Percentiles rank a stretch among this genome's conserved stretches.
phyloP scores from a whole-genome alignment of 441 rosid species.

The Metrosideros polymorpha region DNA sequence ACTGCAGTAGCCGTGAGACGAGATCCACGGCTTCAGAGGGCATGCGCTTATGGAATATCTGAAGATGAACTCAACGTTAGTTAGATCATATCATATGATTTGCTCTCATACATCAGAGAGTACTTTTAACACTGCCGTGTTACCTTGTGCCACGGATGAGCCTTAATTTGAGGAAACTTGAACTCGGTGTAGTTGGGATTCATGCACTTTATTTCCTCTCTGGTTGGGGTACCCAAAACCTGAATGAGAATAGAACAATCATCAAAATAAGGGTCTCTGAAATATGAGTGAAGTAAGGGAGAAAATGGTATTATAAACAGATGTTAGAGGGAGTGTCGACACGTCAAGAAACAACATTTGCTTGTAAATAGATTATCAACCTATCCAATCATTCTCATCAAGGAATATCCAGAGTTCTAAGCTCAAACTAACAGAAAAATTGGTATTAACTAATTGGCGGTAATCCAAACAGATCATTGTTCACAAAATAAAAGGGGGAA shows the following conservation, averaged over 20 bases:
- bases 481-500: rapidly evolving
- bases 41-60: conserved; percentile 91
- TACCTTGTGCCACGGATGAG: conserved; percentile 99
- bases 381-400: background rate
- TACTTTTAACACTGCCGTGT: background rate
- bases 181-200: conserved; percentile 94
- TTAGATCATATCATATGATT: background rate
- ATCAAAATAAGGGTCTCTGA: background rate
- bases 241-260: conserved; percentile 13
- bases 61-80: conserved; percentile 1
- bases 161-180: conserved; percentile 94
- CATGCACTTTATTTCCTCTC: conserved; percentile 99
- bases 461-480: background rate
- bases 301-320: background rate
- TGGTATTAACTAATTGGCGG: background rate
- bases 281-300: background rate
- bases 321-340: background rate
- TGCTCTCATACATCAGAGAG: background rate
- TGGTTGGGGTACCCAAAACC: conserved; percentile 96
- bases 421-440: background rate
- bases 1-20: conserved; percentile 84
- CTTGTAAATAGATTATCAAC: background rate
- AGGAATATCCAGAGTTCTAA: background rate
- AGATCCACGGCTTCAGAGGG: conserved; percentile 97
- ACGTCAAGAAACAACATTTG: background rate